phyloP scores from a whole-genome alignment of 2,329 filamentous ascomycete species.

The Pseudonectria foliicola region DNA sequence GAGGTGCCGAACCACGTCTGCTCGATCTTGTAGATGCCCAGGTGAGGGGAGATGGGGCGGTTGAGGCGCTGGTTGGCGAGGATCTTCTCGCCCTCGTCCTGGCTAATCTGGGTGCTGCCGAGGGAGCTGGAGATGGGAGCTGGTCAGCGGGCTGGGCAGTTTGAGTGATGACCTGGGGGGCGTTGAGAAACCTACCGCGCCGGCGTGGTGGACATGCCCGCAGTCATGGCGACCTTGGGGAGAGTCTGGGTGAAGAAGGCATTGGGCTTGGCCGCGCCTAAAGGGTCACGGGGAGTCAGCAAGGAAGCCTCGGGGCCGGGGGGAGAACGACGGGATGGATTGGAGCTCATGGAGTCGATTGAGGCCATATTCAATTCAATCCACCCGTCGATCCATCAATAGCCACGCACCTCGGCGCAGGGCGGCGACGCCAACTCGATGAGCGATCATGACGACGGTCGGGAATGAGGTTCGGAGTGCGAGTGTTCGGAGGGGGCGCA shows the following conservation, averaged over 20 bases:
- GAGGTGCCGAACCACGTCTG: constrained; percentile 76
- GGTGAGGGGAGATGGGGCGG: constrained; percentile 79
- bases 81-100: constrained; percentile 51
- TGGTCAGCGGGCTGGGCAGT: background rate
- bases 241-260: constrained; percentile 41
- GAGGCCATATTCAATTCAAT: constrained; percentile 16
- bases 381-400: constrained; percentile 1
- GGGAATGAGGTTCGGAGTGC: background rate
- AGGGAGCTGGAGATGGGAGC: constrained; percentile 34
- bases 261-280: constrained; percentile 37
- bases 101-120: constrained; percentile 51
- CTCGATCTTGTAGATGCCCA: constrained; percentile 76
- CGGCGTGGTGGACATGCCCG: constrained; percentile 36
- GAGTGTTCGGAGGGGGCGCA: no score
- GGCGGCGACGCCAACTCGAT: constrained; percentile 51
- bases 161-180: background rate
- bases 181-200: constrained; percentile 34
- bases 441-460: constrained; percentile 43
- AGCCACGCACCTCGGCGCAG: constrained; percentile 47
- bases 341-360: constrained; percentile 5
- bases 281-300: constrained; percentile 8
- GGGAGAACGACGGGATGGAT: constrained; percentile 2
- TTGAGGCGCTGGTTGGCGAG: constrained; percentile 73
- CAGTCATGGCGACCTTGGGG: constrained; percentile 38
- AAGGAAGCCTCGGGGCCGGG: background rate